Conservation (phyloP, 2,329 filamentous ascomycete species). For the Venturia effusa region DNA sequence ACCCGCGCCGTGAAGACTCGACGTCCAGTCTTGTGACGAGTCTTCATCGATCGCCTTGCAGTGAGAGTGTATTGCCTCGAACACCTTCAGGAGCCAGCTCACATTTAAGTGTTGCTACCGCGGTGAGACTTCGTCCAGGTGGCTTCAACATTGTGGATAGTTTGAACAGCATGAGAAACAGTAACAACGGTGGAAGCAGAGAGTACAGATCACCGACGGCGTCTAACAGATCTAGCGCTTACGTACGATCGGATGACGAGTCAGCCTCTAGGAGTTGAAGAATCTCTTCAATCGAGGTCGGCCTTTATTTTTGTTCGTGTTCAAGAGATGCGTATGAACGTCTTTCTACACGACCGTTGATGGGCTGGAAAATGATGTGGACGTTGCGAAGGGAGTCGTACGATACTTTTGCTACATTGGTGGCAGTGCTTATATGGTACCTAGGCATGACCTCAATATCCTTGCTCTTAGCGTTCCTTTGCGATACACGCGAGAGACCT, state of each 20-base stretch:
- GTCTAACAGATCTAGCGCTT: neutral
- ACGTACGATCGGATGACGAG: neutral
- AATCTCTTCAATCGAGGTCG: neutral
- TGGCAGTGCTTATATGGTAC: too few species aligned
- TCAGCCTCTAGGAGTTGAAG: neutral
- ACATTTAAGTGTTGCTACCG: neutral
- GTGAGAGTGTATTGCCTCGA: neutral
- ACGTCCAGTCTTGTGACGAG: slow-evolving; percentile 7
- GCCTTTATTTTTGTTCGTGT: neutral
- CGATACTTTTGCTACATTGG: neutral
- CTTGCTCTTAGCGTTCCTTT: too few species aligned
- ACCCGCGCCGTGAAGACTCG: slow-evolving; percentile 6
- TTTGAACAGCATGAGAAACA: neutral
- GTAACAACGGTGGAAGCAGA: neutral
- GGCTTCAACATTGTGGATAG: neutral
- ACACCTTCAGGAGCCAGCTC: neutral
- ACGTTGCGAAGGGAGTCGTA: neutral
- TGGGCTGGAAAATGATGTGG: neutral
- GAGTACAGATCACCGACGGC: neutral
- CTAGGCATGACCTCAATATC: too few species aligned
- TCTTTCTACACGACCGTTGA: neutral
- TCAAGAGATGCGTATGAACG: neutral
- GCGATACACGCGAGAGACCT: too few species aligned
- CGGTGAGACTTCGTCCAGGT: neutral
- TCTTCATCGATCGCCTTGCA: slow-evolving; percentile 2